Evolutionary conservation across 2,329 filamentous ascomycete species (phyloP), one percentile per base, ranked within the genome.

Genomic region (Colletotrichum plurivorum): DNA sequence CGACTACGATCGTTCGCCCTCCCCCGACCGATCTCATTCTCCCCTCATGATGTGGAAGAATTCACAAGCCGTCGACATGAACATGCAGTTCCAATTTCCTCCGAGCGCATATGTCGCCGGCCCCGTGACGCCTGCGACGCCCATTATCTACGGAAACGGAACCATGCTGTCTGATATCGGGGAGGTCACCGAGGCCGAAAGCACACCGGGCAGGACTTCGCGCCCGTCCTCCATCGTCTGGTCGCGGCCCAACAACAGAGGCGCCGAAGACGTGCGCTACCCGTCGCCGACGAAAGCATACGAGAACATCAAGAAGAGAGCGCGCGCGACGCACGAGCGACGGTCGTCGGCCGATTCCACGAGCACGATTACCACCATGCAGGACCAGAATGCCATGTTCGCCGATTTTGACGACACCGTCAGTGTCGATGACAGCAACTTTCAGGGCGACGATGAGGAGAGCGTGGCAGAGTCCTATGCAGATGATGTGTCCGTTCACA

Each of bases 111-210:
- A 83, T 72, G 76, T 79, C 48, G 76, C 83, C 8, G 82, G 83
- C 0, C 81, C 85, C 6, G 78, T 87, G 36, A 83, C 85, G 15
- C 86, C 87, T 39, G 85, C 84, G 1, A 92, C 89, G 0, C 89
- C 89, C 8, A 91, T 92, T 69, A 91, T 91, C 71, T 92, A 92
- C 72, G 89, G 89, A 60, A 91, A 92, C 73, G 89, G 89, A 52
- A 92, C 89, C 51, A 91, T 91, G 89, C 78, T 92, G 52, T 91
- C 89, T 5, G 89, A 92, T 76, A 92, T 91, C 78, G 84, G 86
- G 18, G 84, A 88, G 78, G 85, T 88, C 45, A 87, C 85, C 52
- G 84, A 87, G 76, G 84, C 81, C n/a, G 84, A 87, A 73, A 85
- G 84, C 70, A 85, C 82, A 6, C 79, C 79, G 7, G 86, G 86